Conservation (phyloP, 805 yeast genomes). For the Saccharomyces paradoxus region DNA sequence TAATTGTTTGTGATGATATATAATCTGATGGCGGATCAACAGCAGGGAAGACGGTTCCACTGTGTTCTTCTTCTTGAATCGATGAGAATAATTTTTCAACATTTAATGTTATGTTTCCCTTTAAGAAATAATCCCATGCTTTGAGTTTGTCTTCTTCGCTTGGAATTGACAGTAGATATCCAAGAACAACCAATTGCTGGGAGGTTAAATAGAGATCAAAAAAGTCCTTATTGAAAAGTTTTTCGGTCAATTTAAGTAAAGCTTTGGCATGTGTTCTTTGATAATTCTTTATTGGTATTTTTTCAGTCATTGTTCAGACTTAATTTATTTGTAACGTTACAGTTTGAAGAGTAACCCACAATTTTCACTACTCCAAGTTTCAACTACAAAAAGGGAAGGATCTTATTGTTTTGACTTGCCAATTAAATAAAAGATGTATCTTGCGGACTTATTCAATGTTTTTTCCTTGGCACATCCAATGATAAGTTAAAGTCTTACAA, state of each 20-base stretch:
- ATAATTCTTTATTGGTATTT: slow-evolving; percentile 21
- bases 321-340: neutral
- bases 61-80: slow-evolving; percentile 2
- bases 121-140: slow-evolving; percentile 41
- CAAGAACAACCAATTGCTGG: slow-evolving; percentile 47
- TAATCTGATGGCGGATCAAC: slow-evolving; percentile 1
- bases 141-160: slow-evolving; percentile 17
- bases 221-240: slow-evolving; percentile 31
- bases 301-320: slow-evolving; percentile 4
- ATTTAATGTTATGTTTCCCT: slow-evolving; percentile 25
- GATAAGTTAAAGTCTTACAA: neutral
- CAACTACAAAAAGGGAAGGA: neutral
- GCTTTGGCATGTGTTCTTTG: slow-evolving; percentile 26
- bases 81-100: slow-evolving; percentile 16
- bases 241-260: slow-evolving; percentile 31
- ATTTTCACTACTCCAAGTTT: neutral
- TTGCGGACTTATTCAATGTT: neutral
- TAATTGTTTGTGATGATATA: neutral
- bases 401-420: neutral
- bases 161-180: slow-evolving; percentile 35
- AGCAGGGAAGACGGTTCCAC: neutral
- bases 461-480: neutral
- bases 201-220: slow-evolving; percentile 45
- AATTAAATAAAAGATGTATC: neutral
- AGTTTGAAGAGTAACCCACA: neutral